A percentile compares a stretch with the other conserved stretches of the same genome.
Evolutionary conservation across 805 yeast species (phyloP).

Genomic region (Zygoascus biomembranicola): DNA sequence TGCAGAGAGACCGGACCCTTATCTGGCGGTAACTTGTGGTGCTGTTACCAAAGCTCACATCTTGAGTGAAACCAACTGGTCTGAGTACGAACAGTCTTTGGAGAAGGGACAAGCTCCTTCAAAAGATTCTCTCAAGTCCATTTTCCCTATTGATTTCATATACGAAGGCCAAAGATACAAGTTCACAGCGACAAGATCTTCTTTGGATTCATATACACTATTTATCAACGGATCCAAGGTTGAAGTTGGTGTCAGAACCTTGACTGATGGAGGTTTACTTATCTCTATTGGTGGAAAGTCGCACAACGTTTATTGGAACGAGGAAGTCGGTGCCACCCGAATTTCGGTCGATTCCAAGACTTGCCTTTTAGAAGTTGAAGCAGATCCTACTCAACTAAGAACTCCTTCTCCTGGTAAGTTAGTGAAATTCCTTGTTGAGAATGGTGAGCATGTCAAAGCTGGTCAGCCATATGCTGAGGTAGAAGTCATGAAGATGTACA

Average conservation of each 20-base stretch:
- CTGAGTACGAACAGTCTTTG: slow-evolving; percentile 64
- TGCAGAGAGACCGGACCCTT: slow-evolving; percentile 92
- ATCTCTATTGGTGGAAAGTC: slow-evolving; percentile 85
- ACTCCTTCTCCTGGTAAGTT: slow-evolving; percentile 99
- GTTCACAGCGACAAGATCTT: slow-evolving; percentile 92
- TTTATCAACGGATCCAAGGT: slow-evolving; percentile 90
- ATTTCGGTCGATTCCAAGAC: slow-evolving; percentile 93
- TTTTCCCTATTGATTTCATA: slow-evolving; percentile 89
- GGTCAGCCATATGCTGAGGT: slow-evolving; percentile 98
- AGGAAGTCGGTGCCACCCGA: slow-evolving; percentile 93
- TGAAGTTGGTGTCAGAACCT: slow-evolving; percentile 77
- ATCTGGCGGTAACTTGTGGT: slow-evolving; percentile 90
- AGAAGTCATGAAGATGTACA: slow-evolving; percentile 99
- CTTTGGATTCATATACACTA: slow-evolving; percentile 74
- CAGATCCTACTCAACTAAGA: slow-evolving; percentile 96
- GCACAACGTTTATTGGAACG: slow-evolving; percentile 95
- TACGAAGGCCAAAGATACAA: slow-evolving; percentile 90
- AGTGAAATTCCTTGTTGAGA: slow-evolving; percentile 86
- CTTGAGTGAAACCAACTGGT: slow-evolving; percentile 59
- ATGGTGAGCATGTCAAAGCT: slow-evolving; percentile 83
- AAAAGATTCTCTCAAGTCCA: slow-evolving; percentile 70
- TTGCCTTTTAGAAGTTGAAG: slow-evolving; percentile 87
- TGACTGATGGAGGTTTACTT: slow-evolving; percentile 91
- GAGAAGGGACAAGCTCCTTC: slow-evolving; percentile 95
- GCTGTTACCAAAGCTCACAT: slow-evolving; percentile 94